Evolutionary conservation across 768 basidiomycete genomes (phyloP), one percentile per base, ranked within the genome.

Genomic region (Ramaria sp.): DNA sequence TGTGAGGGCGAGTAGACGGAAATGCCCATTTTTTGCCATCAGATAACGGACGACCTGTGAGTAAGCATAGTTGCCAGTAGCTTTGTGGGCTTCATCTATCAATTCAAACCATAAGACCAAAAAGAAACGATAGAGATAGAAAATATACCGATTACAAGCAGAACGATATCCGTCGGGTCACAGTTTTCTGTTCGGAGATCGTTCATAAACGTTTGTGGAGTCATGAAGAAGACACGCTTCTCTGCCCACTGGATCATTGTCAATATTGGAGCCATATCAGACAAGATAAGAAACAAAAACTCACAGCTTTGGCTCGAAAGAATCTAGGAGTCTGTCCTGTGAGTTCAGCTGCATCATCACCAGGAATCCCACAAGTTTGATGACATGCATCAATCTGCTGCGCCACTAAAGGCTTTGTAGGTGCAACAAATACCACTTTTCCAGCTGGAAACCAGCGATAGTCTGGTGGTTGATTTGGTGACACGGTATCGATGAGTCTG

Each of bases 341-440:
- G 60, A 99, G 69, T 62, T 96, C 93, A 8, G 81, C 74, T 0
- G 91, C 88, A 63, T 94, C 88, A 49, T 71, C 73, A 5, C 88
- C 87, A 16, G 93, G 89, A 50, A 98, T 97, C 5, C 96, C 96
- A 61, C 94, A 97, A 4, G 83, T 83, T 64, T 83, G 76, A 62
- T 96, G 96, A 64, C 90, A 97, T 1, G 96, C 94, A 49, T 85
- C 81, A 37, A 97, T 81, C 63, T 99, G 96, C 64, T 99, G 96
- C 3, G 89, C 81, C 24, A 99, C 96, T 5, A 99, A 77, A 4
- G 96, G 96, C 63, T 94, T 95, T 2, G 96, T 93, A 1, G 95
- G 95, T 0, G 95, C 95, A 44, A 97, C 82, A 63, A 99, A 99
- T 30, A 98, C 76, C 15, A 98, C 84, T 62, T 91, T 94, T 16